These are phyloP conservation scores for Penicillium sp. DNA, from an alignment of 2,329 filamentous ascomycete species.

Conservation along the genomic window DNA sequence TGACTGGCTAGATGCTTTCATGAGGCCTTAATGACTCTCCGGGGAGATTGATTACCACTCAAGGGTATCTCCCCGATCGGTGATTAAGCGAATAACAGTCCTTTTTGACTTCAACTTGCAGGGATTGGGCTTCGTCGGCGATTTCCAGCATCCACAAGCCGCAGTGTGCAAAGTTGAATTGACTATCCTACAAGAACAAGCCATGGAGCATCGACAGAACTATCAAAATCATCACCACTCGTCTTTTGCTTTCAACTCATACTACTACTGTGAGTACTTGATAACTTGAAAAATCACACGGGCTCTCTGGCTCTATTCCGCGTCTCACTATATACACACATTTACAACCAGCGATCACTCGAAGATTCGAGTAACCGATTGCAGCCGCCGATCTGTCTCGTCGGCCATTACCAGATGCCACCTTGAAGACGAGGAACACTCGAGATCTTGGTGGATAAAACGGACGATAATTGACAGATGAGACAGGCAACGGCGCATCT, in stretches of 20 bases:
- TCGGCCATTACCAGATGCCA: constrained; percentile 32
- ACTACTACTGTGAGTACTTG: background rate
- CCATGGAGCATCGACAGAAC: background rate
- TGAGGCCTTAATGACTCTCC: background rate
- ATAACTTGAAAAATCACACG: background rate
- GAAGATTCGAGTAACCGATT: constrained; percentile 31
- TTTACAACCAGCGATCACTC: constrained; percentile 19
- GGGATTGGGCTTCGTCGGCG: background rate
- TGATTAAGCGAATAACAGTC: background rate
- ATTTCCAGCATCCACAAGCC: background rate
- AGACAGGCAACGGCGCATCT: constrained; percentile 29
- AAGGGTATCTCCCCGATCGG: background rate
- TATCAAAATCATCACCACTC: background rate
- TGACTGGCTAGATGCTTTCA: background rate
- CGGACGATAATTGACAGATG: constrained; percentile 28
- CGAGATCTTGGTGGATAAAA: constrained; percentile 21
- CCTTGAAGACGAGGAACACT: constrained; percentile 6
- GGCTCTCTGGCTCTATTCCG: background rate
- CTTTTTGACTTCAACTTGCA: background rate
- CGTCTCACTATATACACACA: background rate
- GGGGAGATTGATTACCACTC: background rate
- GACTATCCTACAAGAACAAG: background rate
- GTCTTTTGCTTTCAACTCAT: background rate
- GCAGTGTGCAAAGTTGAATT: background rate
- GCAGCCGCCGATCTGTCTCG: constrained; percentile 32